These are phyloP conservation scores for Nigrospora oryzae DNA, from an alignment of 2,329 filamentous ascomycete genomes.

Conservation along the genomic window DNA sequence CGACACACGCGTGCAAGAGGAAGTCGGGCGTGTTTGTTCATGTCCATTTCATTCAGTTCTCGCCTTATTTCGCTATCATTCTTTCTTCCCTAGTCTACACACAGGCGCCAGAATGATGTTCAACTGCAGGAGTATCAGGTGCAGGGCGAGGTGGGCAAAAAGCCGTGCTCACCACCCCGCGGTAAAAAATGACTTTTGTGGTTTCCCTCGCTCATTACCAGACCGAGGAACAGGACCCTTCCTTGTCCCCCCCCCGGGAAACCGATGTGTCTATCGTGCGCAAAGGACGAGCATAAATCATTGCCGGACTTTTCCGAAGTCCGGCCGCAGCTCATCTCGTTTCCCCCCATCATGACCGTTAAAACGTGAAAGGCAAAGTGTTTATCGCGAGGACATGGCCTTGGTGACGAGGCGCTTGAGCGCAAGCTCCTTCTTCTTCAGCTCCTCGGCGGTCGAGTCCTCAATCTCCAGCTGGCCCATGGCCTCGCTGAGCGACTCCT, in stretches of 20 bases:
- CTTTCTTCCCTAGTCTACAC: constrained; percentile 24
- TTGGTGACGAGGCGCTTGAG: constrained; percentile 98
- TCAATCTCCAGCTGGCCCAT: constrained; percentile 97
- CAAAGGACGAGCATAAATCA: constrained; percentile 14
- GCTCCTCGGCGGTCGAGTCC: constrained; percentile 82
- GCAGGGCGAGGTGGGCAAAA: constrained; percentile 8
- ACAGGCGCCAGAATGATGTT: constrained; percentile 16
- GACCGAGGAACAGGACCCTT: constrained; percentile 10
- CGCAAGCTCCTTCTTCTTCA: constrained; percentile 99
- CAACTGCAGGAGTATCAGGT: constrained; percentile 10
- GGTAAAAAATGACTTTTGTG: constrained; percentile 15
- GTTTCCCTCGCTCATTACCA: constrained; percentile 15
- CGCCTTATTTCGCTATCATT: constrained; percentile 9
- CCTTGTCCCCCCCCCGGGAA: constrained; percentile 12
- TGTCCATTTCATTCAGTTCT: constrained; percentile 4
- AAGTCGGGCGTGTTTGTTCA: background rate
- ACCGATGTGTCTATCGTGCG: constrained; percentile 14
- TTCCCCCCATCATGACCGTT: constrained; percentile 6
- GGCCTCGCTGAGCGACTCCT: constrained; percentile 90
- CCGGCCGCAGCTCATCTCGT: constrained; percentile 17
- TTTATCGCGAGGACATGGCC: constrained; percentile 88
- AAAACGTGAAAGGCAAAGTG: constrained; percentile 3
- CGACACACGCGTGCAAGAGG: background rate
- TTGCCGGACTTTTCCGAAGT: constrained; percentile 14
- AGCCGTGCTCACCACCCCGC: constrained; percentile 12